Conservation (phyloP, 179 eudicot species). For the Spinacia oleracea region DNA sequence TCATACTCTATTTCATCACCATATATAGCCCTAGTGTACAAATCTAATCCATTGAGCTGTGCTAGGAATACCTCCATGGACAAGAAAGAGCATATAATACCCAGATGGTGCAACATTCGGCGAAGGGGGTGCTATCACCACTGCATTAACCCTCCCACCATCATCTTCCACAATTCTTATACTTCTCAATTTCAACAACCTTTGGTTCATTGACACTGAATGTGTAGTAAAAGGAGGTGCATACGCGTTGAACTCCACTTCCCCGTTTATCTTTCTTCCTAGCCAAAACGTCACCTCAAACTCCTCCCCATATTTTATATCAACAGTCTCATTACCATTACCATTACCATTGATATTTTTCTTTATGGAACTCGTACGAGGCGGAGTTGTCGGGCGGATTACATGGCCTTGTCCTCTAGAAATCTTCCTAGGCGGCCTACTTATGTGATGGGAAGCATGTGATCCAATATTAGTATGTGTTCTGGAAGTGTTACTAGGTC, state of each 20-base stretch:
- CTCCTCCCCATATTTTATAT: conserved; percentile 29
- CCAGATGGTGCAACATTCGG: conserved; percentile 74
- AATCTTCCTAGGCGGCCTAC: not conserved
- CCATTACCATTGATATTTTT: not conserved
- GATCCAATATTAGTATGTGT: not conserved
- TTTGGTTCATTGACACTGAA: conserved; percentile 66
- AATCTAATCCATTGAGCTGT: conserved; percentile 67
- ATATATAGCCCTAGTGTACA: not conserved
- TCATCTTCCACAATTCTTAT: conserved; percentile 11
- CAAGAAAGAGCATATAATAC: conserved; percentile 62
- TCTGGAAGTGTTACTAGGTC: not conserved
- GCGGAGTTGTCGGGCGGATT: not conserved
- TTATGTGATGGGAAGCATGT: not conserved
- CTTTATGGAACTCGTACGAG: not conserved
- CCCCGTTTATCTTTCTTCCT: not conserved
- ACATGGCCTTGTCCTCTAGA: not conserved
- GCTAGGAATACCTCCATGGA: conserved; percentile 67
- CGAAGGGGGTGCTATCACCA: conserved; percentile 54
- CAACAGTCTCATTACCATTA: conserved; percentile 4
- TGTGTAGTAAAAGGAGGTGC: conserved; percentile 83
- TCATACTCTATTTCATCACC: not conserved
- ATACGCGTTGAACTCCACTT: conserved; percentile 47
- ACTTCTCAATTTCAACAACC: conserved; percentile 49
- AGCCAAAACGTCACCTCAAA: conserved; percentile 32
- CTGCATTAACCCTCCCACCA: conserved; percentile 32